Percentiles rank a stretch among this genome's conserved stretches.
These are phyloP conservation scores for Citrullus mucosospermus DNA, from an alignment of 306 rosid species.

Conservation along the genomic window DNA sequence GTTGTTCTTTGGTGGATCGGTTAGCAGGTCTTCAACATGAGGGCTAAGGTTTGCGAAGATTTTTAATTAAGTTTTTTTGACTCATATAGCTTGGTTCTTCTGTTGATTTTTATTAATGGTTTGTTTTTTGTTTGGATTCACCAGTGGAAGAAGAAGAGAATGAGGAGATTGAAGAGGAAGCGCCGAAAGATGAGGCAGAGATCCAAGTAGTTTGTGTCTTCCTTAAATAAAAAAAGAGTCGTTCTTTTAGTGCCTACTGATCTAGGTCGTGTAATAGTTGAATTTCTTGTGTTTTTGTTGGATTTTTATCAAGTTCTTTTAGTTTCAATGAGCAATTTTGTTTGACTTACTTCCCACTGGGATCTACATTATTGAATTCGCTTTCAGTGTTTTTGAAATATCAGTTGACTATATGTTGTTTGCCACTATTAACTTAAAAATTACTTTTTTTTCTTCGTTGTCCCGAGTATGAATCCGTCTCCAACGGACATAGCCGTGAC, in stretches of 20 bases:
- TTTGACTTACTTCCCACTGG: neutral
- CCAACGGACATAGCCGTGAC: neutral
- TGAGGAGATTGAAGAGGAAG: conserved; percentile 13
- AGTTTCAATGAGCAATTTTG: neutral
- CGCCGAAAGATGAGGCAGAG: conserved; percentile 15
- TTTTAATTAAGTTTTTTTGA: neutral
- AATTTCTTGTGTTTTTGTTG: neutral
- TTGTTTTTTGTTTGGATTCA: neutral
- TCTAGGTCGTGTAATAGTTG: neutral
- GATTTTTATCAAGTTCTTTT: neutral
- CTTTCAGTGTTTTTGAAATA: neutral
- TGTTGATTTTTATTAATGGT: neutral
- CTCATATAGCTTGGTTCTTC: neutral
- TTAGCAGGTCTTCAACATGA: conserved; percentile 3
- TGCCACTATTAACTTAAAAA: neutral
- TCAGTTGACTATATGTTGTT: neutral
- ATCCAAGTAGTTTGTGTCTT: conserved; percentile 2
- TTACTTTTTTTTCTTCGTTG: too few species aligned
- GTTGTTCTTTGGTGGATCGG: neutral
- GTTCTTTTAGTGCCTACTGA: neutral
- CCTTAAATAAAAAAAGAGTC: neutral
- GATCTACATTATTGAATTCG: neutral
- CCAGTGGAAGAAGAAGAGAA: conserved; percentile 13
- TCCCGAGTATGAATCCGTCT: too few species aligned
- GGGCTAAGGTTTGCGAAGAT: neutral